phyloP scores from a whole-genome alignment of 2,329 filamentous ascomycete species.

The Colletotrichum tabaci region DNA sequence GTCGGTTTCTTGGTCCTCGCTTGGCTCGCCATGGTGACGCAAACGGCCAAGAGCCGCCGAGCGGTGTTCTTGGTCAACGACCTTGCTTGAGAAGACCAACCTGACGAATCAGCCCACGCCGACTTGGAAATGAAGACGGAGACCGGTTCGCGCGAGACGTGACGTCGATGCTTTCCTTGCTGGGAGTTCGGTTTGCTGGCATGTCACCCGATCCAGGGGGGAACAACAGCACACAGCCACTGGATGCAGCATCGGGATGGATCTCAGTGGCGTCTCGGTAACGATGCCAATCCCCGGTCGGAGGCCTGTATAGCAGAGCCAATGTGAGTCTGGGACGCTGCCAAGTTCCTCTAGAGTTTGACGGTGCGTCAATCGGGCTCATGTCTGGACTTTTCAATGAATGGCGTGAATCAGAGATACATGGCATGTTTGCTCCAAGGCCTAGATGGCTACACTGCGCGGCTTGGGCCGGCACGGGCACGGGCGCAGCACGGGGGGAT shows the following conservation, averaged over 20 bases:
- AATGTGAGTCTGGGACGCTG: not conserved
- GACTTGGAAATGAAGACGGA: not conserved
- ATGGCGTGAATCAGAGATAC: not conserved
- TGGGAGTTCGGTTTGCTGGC: constrained; percentile 3
- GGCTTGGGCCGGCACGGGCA: not conserved
- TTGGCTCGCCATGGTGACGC: constrained; percentile 30
- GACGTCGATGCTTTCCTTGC: constrained; percentile 27
- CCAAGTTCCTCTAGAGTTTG: not conserved
- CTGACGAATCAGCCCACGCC: constrained; percentile 26
- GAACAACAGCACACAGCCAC: no score
- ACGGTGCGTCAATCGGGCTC: not conserved
- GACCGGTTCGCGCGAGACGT: not conserved
- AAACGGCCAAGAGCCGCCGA: constrained; percentile 22
- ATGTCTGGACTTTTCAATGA: no score
- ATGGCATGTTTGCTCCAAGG: not conserved
- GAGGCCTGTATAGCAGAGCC: not conserved
- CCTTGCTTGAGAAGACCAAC: constrained; percentile 11
- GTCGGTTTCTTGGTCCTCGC: constrained; percentile 14
- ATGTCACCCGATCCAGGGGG: constrained; percentile 10
- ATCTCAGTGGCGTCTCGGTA: not conserved
- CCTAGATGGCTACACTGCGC: not conserved
- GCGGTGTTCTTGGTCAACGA: constrained; percentile 2
- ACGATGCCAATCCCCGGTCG: not conserved
- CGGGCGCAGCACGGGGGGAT: not conserved
- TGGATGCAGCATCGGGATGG: not conserved